Evolutionary conservation across 1,284 basidiomycete species (phyloP), one percentile per base, ranked within the genome.

Genomic region (Ustilago xerochloae): DNA sequence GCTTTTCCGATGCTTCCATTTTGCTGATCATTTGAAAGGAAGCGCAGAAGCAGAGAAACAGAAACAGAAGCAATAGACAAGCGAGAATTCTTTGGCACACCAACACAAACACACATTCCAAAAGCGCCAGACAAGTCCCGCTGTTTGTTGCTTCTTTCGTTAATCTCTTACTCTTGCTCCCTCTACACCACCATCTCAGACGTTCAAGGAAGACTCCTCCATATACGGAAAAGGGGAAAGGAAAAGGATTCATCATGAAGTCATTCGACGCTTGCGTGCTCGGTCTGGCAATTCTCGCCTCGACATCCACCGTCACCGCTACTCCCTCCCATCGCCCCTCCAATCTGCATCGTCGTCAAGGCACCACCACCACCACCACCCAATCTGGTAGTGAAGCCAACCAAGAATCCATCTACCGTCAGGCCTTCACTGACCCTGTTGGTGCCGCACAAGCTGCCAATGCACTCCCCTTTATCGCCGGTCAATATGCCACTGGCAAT

Each of bases 401-500:
- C 6, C 73, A 76, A 35, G 26, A 38, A 28, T 48, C 60, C 35
- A 65, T 76, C 57, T 64, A 61, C 33, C 33, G 56, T 13, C 74
- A 74, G 51, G 73, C 73, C 10, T 57, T 61, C 33, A 66, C 49
- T 33, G 75, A 83, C 52, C 80, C 80, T 1, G 65, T 82, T n/a
- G 56, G 46, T 4, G 81, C 81, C 1, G 79, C 81, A 10, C 58
- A 70, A 28, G 58, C 64, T 10, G 79, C 77, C 36, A 56, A 76
- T 10, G 48, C 47, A 6, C 57, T 78, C n/a, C 63, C 66, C 32
- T 69, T 35, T 43, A 74, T 81, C 32, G 51, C 72, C 4, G 49
- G 56, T 22, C 57, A 75, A 9, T 63, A 66, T 33, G 69, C 63
- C 4, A 70, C 63, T 0, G 76, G 73, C 22, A 28, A 38, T 13